Evolutionary conservation across 2,329 filamentous ascomycete species (phyloP), one percentile per base, ranked within the genome.

Genomic region (Chaetomium olivaceum): DNA sequence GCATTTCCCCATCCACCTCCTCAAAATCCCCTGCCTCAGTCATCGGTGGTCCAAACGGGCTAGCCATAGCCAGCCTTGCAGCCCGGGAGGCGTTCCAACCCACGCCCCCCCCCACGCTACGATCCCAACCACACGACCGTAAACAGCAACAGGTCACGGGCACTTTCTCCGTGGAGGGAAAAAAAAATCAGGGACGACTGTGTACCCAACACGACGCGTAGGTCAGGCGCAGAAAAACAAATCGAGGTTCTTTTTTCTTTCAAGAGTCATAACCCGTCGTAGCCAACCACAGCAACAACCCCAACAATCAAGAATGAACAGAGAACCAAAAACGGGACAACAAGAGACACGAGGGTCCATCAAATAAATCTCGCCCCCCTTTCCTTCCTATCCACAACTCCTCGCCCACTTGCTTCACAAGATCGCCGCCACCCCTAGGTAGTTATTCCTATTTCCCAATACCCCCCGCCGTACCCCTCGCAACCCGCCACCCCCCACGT

Each of bases 11-110:
- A 50, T 39, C 31, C 12, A n/a, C 14, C 55, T 12, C 43, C 23
- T 3, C 23, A 27, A 3, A 25, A 14, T n/a, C 27, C 27, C 46
- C 31, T 11, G 16, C 36, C 27, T 54, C 27, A 8, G 11, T 48
- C 60, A 48, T 63, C 61, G 61, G 61, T 63, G 58, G 9, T 63
- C 61, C 61, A 63, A 63, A 57, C 61, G 58, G 61, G 54, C 61
- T 63, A 52, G 61, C n/a, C 4, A 19, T 63, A 52, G 61, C 27
- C 16, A 43, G 1, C 23, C 23, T 46, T 9, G 16, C 33, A 31
- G 16, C n/a, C n/a, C n/a, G n/a, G 27, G 36, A 21, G 46, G n/a
- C 25, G 23, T 6, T n/a, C 23, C n/a, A 46, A 57, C 39, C 43
- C 52, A 51, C 52, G 43, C 52, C 54, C 55, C 54, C 61, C 33